Base-by-base conservation (phyloP, 2,329 filamentous ascomycete genomes). In the Purpureocillium lavendulum region DNA sequence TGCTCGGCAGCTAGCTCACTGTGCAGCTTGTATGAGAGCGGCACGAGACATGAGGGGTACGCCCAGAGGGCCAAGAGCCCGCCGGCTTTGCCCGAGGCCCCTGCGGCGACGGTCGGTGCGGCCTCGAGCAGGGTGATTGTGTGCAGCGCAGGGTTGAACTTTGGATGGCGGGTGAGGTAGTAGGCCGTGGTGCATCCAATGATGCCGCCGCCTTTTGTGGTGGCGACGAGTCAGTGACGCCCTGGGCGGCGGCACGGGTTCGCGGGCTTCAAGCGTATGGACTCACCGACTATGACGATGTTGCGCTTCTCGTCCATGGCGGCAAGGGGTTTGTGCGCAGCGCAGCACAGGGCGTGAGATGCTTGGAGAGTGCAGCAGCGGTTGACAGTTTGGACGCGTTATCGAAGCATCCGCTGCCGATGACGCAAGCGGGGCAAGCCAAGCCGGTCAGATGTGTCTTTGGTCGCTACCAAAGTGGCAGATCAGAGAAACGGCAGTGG, bases 101-200 rank as follows among this genome's bases (percentile, higher is more conserved):
- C 90, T n/a, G 87, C 79, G 7, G 92, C 92, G 47, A 97, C 82
- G 33, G 80, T 73, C 15, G 82, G 75, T 3, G 80, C 80, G 1
- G 92, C 88, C 68, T 98, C 92, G 40, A 97, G 72, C 24, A 98
- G 70, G 1, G 85, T 94, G 52, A 97, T 82, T 39, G 71, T 81
- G 59, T 95, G 86, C 39, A 77, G 75, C 16, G 74, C 63, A 32
- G 81, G 79, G 58, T 92, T 74, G 66, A 85, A 97, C 24, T 75
- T 80, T 21, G 86, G 80, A 59, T 97, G 89, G 47, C 86, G 81
- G 2, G 88, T 92, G 33, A 97, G 70, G 56, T 82, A 97, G 62
- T 97, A 97, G 42, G 90, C 89, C 5, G 86, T 88, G 36, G 87
- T 92, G 59, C 80, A 84, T 54, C 92, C 92, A 52, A 97, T 94